Conservation (phyloP, 371 early-diverging fungal genomes). For the Mucor velutinosus region DNA sequence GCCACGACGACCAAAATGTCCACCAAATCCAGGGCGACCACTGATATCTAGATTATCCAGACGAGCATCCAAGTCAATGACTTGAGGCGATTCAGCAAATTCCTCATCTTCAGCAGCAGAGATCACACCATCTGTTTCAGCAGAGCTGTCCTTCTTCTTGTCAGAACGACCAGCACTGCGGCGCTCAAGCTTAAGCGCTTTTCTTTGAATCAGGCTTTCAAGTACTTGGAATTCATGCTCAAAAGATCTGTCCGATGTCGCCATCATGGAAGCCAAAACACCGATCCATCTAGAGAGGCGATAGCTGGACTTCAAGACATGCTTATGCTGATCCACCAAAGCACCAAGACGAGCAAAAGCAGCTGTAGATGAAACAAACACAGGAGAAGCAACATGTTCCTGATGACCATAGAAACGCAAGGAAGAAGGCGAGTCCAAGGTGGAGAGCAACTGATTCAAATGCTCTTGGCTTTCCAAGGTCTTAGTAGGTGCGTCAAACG, state of each 20-base stretch:
- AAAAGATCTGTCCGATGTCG: not conserved
- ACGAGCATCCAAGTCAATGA: not conserved
- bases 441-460: not conserved
- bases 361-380: not conserved
- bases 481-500: not conserved
- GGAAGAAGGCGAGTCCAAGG: not conserved
- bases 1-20: not conserved
- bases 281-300: constrained; percentile 9
- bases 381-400: not conserved
- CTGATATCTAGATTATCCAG: not conserved
- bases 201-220: not conserved
- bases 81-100: not conserved
- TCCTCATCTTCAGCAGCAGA: constrained; percentile 1
- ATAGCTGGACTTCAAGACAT: not conserved
- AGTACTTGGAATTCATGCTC: constrained; percentile 9
- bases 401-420: not conserved
- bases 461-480: constrained; percentile 6
- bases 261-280: constrained; percentile 10
- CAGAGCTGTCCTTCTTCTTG: not conserved
- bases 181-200: not conserved
- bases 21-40: not conserved
- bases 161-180: not conserved
- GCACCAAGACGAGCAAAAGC: constrained; percentile 4
- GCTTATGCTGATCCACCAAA: not conserved
- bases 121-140: constrained; percentile 1